These are phyloP conservation scores for Trichomonascaceae sp. DNA, from an alignment of 1,139 yeast genomes.

Conservation along the genomic window DNA sequence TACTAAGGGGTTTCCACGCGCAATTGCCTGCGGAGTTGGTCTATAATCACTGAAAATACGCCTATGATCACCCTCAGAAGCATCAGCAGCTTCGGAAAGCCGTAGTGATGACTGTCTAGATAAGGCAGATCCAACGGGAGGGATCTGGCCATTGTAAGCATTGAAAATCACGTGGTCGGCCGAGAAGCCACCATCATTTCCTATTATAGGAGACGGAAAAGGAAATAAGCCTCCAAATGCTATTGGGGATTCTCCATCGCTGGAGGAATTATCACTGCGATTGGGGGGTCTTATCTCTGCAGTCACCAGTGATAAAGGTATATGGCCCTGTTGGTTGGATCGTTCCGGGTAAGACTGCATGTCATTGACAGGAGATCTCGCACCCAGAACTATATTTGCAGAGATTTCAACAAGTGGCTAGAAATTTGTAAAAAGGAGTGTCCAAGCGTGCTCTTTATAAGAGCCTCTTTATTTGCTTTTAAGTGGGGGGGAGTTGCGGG, in stretches of 20 bases:
- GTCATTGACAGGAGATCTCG: background rate
- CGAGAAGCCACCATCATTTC: conserved; percentile 6
- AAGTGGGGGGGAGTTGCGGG: background rate
- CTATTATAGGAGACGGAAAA: conserved; percentile 31
- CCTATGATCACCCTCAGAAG: conserved; percentile 1
- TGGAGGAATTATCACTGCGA: background rate
- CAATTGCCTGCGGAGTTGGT: conserved; percentile 11
- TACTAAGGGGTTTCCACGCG: background rate
- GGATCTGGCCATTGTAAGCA: conserved; percentile 21
- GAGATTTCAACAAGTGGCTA: background rate
- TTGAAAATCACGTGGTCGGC: conserved; percentile 17
- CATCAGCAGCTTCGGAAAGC: conserved; percentile 5
- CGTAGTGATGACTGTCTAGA: conserved; percentile 20
- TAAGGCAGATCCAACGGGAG: conserved; percentile 23
- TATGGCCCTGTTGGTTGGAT: background rate
- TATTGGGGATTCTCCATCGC: background rate
- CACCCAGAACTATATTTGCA: background rate
- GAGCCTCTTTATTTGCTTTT: background rate
- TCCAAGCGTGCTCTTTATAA: background rate
- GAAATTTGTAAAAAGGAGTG: background rate
- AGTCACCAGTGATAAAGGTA: background rate
- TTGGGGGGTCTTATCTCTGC: background rate
- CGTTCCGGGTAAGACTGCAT: conserved; percentile 1
- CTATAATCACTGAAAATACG: conserved; percentile 18
- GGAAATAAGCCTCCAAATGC: conserved; percentile 22